Evolutionary conservation across 148 eudicot genomes (phyloP).

Genomic region (Pharnaceum exiguum): DNA sequence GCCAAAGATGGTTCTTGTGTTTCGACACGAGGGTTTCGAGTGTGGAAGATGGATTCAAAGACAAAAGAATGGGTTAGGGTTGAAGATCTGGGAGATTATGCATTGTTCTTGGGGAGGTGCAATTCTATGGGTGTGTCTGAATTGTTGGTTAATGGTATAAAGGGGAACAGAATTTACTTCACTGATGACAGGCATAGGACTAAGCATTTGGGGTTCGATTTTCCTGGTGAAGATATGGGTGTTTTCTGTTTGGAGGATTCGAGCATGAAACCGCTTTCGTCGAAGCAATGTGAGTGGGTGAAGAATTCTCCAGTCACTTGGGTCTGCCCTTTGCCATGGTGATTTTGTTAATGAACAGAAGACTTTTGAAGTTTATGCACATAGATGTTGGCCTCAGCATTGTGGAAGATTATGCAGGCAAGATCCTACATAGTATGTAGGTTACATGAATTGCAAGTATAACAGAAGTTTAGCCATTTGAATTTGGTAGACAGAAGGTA

Average conservation of each 20-base stretch:
- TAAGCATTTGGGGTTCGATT: constrained; percentile 20
- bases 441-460: too few species aligned
- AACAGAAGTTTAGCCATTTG: too few species aligned
- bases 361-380: too few species aligned
- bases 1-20: not conserved
- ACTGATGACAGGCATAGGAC: constrained; percentile 24
- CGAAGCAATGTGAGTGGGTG: constrained; percentile 10
- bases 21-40: constrained; percentile 12
- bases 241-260: constrained; percentile 16
- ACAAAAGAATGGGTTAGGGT: constrained; percentile 11
- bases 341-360: too few species aligned
- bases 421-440: too few species aligned
- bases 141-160: constrained; percentile 7
- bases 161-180: constrained; percentile 19
- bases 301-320: constrained; percentile 7
- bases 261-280: constrained; percentile 15
- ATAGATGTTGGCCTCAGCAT: too few species aligned
- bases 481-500: too few species aligned
- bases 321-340: constrained; percentile 24
- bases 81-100: constrained; percentile 3
- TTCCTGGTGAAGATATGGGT: constrained; percentile 25
- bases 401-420: too few species aligned
- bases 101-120: constrained; percentile 21
- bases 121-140: constrained; percentile 16
- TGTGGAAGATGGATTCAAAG: constrained; percentile 9